These are phyloP conservation scores for Agaricales sp. DNA, from an alignment of 1,284 basidiomycete species.

Conservation along the genomic window DNA sequence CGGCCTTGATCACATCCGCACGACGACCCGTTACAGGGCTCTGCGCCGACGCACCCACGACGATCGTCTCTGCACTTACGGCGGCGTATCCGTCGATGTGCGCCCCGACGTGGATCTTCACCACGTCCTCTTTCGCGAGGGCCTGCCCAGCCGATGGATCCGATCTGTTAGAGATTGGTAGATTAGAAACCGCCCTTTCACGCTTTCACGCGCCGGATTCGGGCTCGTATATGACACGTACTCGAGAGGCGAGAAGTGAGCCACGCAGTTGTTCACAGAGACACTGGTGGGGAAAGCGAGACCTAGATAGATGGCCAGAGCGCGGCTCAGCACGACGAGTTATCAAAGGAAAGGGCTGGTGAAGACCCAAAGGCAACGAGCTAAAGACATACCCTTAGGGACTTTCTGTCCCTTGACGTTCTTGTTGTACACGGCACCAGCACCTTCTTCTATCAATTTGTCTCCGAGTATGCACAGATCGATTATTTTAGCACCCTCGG, in stretches of 20 bases:
- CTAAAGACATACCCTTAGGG: conserved; percentile 60
- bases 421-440: conserved; percentile 86
- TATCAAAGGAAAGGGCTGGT: too few species aligned
- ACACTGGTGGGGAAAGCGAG: conserved; percentile 91
- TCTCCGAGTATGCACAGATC: conserved; percentile 92
- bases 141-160: conserved; percentile 56
- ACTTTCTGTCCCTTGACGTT: conserved; percentile 79
- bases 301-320: conserved; percentile 53
- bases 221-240: conserved; percentile 30
- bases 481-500: conserved; percentile 81
- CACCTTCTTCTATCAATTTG: conserved; percentile 82
- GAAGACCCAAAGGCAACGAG: neutral
- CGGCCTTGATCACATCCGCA: conserved; percentile 90
- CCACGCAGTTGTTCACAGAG: conserved; percentile 85
- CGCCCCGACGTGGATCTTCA: conserved; percentile 92
- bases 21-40: conserved; percentile 75
- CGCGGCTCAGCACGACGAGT: conserved; percentile 3
- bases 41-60: conserved; percentile 67
- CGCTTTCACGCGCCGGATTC: neutral
- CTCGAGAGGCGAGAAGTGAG: conserved; percentile 75
- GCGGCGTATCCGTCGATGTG: conserved; percentile 95
- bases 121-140: conserved; percentile 85
- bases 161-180: conserved; percentile 35
- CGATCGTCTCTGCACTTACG: conserved; percentile 85
- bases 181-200: conserved; percentile 2